Conservation (phyloP, 2,329 filamentous ascomycete species). For the Sporothrix globosa region DNA sequence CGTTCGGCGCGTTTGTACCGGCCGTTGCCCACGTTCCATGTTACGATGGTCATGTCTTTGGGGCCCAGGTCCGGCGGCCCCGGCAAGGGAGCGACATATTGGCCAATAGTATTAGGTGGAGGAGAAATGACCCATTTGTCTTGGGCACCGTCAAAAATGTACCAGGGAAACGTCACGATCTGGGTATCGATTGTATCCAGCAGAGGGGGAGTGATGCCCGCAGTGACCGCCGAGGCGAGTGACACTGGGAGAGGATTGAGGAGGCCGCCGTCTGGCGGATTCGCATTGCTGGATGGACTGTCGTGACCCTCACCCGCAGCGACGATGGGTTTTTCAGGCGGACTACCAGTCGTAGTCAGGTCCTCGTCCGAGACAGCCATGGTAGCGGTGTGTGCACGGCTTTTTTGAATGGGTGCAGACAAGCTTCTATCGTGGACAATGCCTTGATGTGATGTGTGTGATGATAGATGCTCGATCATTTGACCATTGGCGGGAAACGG, state of each 20-base stretch:
- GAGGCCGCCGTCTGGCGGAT: neutral
- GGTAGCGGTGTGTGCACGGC: no score
- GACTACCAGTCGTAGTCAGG: no score
- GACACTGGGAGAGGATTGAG: neutral
- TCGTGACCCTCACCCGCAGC: no score
- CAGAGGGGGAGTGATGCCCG: neutral
- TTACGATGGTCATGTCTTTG: slow-evolving; percentile 37
- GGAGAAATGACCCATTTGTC: neutral
- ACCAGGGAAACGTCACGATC: neutral
- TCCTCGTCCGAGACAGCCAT: neutral
- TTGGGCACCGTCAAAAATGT: neutral
- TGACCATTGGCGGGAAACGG: no score
- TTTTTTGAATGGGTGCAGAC: no score
- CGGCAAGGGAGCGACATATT: neutral
- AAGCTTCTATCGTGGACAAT: no score
- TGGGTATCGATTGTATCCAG: neutral
- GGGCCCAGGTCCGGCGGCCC: neutral
- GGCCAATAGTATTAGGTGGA: neutral
- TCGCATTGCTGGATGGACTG: no score
- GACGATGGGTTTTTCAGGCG: no score
- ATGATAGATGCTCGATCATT: no score
- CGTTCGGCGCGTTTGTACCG: slow-evolving; percentile 34
- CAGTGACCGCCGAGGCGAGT: neutral
- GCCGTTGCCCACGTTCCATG: slow-evolving; percentile 44
- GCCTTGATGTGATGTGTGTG: no score